A percentile compares a stretch with the other conserved stretches of the same genome.
Conservation (phyloP, 164 flowering plant species). For the Berberis thunbergii region DNA sequence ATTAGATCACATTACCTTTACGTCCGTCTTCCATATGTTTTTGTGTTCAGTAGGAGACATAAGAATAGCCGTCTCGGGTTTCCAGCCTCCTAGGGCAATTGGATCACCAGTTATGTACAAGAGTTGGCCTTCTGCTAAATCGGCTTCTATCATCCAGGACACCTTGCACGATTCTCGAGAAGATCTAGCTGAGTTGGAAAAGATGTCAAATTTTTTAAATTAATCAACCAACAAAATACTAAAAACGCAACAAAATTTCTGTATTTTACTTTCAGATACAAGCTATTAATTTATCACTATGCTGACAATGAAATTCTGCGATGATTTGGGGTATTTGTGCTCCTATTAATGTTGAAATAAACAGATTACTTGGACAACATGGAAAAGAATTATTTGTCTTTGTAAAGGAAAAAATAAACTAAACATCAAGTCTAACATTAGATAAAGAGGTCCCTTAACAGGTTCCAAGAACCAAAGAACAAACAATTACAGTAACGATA, state of each 20-base stretch:
- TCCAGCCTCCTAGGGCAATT: conserved; percentile 47
- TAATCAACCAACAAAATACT: conserved; percentile 9
- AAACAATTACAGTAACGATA: too few relatives aligned
- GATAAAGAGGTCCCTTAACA: too few relatives aligned
- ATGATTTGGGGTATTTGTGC: too few relatives aligned
- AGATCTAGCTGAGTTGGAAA: conserved; percentile 20
- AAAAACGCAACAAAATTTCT: conserved; percentile 2
- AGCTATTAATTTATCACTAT: background rate
- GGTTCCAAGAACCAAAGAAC: too few relatives aligned
- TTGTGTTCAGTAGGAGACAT: conserved; percentile 44
- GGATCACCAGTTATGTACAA: conserved; percentile 56
- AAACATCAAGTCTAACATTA: too few relatives aligned
- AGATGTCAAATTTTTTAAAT: conserved; percentile 8
- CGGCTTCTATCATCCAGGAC: conserved; percentile 54
- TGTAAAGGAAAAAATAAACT: background rate
- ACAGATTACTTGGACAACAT: background rate
- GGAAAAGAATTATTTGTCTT: background rate
- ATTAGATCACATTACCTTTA: conserved; percentile 27
- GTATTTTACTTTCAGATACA: background rate
- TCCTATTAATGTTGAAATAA: background rate
- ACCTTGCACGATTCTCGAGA: conserved; percentile 29
- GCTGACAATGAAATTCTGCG: too few relatives aligned
- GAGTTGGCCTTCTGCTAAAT: conserved; percentile 45
- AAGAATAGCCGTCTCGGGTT: conserved; percentile 49
- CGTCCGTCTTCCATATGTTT: conserved; percentile 55